Base-by-base conservation (phyloP, 768 basidiomycete genomes). In the Tricholomella constricta region DNA sequence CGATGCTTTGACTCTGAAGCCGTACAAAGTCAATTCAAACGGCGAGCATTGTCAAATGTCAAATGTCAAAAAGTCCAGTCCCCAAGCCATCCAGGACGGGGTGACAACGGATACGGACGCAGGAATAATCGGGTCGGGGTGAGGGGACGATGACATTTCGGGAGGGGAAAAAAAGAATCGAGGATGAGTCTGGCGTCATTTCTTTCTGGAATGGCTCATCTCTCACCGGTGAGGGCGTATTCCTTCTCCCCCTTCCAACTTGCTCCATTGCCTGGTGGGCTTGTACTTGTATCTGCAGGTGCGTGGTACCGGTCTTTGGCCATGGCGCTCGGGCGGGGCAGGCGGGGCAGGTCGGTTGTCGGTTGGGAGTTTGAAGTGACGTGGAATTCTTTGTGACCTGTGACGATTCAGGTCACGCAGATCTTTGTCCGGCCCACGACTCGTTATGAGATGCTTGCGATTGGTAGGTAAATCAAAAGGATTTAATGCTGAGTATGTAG, bases 141-240 rank as follows among this genome's bases (percentile, higher is more conserved):
- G 10, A 45, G 45, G 43, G 17, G 38, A 23, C 45, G 23, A 12
- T n/a, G n/a, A n/a, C n/a, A n/a, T n/a, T 27, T 41, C 45, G 32
- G 27, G 43, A 48, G 45, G 40, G 48, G 25, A 47, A 43, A 44
- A 46, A 23, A 20, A 35, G 40, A 19, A n/a, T 25, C 37, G 47
- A 55, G 58, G 22, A 51, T 50, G 48, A 48, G 56, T 54, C 29
- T 27, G 12, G 7, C 29, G 46, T 29, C 17, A 19, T 11, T 8
- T 27, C 15, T n/a, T n/a, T n/a, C 31, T 14, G 12, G 15, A 19
- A 25, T 29, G 26, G 32, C 4, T 6, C 20, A 22, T 43, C 37
- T 57, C 59, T 60, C 59, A 60, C 59, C 59, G 46, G 48, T 36
- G 38, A 43, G 59, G 29, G 34, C 22, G 23, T 40, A 37, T 20